Evolutionary conservation across 805 yeast species (phyloP), one percentile per base, ranked within the genome.

Genomic region (Helenozyma baotianmanensis): DNA sequence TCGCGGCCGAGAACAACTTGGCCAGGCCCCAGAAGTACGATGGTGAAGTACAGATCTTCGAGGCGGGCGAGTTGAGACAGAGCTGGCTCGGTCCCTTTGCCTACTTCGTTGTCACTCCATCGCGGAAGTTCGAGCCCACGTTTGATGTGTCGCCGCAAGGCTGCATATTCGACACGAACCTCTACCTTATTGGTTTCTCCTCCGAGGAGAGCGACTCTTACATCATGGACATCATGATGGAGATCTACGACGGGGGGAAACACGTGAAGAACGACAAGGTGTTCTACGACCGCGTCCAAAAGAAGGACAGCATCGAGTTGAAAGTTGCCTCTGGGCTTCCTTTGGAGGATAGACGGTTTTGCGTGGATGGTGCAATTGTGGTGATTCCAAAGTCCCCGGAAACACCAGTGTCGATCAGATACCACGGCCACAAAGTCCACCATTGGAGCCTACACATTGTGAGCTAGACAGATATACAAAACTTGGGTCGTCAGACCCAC

Each of bases 121-220:
- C 80, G 4, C 56, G 71, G 19, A 58, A 63, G 27, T 73, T 83
- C 35, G 92, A 82, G 52, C 65, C 76, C 5, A 68, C 68, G 0
- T 82, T 81, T 45, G 61, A 55, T 17, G 79, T 82, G 10, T 80
- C 84, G 34, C 92, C 92, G 0, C 34, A 52, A 2, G 78, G 83
- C 1, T 47, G 62, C 25, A 64, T 77, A 4, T 53, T 64, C 4
- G 59, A 68, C 8, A 51, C 55, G 14, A 51, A 53, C 14, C 51
- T 80, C n/a, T 70, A 69, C 45, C 45, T 74, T 30, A 56, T 81
- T 1, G 55, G 68, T 11, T 70, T 80, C 38, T 58, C 57, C 2
- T 62, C 65, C 18, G 52, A 56, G 9, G 53, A 58, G 9, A 50
- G 40, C 13, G 26, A 34, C 1, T 33, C 34, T 21, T 55, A 61